Conservation (phyloP, 2,329 filamentous ascomycete species). For the Colletotrichum sp. region DNA sequence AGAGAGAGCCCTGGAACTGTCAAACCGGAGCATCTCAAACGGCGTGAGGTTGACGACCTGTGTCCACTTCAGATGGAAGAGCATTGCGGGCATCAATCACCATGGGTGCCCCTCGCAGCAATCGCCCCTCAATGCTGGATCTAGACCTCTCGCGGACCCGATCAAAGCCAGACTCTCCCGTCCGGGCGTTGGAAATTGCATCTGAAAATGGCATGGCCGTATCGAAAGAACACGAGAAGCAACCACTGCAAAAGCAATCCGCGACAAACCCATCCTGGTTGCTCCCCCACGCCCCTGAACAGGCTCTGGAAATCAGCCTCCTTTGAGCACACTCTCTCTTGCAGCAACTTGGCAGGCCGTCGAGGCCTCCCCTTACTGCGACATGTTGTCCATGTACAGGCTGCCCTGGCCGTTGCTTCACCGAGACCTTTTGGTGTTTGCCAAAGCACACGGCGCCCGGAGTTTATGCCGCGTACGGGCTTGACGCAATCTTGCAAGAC, state of each 20-base stretch:
- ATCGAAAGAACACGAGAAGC: constrained; percentile 16
- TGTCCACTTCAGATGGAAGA: constrained; percentile 13
- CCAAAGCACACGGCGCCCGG: neutral
- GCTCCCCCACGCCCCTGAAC: neutral
- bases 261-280: neutral
- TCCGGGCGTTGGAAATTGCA: constrained; percentile 16
- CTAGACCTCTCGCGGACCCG: constrained; percentile 10
- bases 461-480: neutral
- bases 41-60: neutral
- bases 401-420: constrained; percentile 5
- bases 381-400: neutral
- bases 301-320: neutral
- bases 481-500: neutral
- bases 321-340: neutral
- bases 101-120: neutral
- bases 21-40: neutral
- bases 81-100: neutral
- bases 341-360: neutral
- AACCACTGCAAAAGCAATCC: neutral
- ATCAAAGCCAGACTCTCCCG: neutral
- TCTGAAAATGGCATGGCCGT: constrained; percentile 17
- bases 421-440: neutral
- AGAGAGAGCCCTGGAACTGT: neutral
- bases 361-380: neutral
- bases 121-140: neutral